Conservation (phyloP, 2,329 filamentous ascomycete genomes). For the Ophiostoma fasciatum region DNA sequence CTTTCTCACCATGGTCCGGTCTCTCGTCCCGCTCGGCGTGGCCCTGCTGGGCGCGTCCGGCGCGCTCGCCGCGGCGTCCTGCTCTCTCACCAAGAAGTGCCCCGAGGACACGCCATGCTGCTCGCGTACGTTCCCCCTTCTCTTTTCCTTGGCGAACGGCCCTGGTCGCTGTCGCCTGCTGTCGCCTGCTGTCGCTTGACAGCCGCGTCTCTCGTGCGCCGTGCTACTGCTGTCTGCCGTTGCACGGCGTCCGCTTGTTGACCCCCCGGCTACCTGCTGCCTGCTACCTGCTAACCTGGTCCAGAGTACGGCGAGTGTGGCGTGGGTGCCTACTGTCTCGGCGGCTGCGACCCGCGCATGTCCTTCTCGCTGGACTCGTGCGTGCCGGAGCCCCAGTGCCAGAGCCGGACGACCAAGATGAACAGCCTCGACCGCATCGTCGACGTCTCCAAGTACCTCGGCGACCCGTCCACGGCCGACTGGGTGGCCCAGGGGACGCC, state of each 20-base stretch:
- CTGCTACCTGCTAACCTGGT: no score
- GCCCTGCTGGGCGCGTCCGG: slow-evolving; percentile 24
- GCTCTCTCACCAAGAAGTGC: slow-evolving; percentile 43
- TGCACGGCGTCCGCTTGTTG: no score
- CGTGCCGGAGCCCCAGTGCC: slow-evolving; percentile 68
- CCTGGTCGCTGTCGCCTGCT: no score
- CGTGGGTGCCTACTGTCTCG: slow-evolving; percentile 86
- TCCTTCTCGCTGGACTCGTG: slow-evolving; percentile 77
- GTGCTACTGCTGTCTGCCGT: no score
- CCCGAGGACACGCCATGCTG: slow-evolving; percentile 62
- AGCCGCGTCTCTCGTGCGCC: no score
- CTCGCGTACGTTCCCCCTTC: slow-evolving; percentile 50
- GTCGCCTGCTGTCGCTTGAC: no score
- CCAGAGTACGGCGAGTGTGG: slow-evolving; percentile 86
- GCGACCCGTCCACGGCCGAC: slow-evolving; percentile 63
- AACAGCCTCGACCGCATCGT: slow-evolving; percentile 53
- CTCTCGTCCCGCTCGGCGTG: slow-evolving; percentile 18
- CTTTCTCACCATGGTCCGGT: slow-evolving; percentile 18
- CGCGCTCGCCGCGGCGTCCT: slow-evolving; percentile 25
- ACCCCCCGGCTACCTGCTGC: no score
- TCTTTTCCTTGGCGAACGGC: neutral
- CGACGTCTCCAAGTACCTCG: slow-evolving; percentile 69
- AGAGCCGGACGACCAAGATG: slow-evolving; percentile 60
- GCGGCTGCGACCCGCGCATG: slow-evolving; percentile 80
- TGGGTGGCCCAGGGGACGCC: slow-evolving; percentile 81